phyloP scores from a whole-genome alignment of 306 rosid species.

The Sicyos baderoa region DNA sequence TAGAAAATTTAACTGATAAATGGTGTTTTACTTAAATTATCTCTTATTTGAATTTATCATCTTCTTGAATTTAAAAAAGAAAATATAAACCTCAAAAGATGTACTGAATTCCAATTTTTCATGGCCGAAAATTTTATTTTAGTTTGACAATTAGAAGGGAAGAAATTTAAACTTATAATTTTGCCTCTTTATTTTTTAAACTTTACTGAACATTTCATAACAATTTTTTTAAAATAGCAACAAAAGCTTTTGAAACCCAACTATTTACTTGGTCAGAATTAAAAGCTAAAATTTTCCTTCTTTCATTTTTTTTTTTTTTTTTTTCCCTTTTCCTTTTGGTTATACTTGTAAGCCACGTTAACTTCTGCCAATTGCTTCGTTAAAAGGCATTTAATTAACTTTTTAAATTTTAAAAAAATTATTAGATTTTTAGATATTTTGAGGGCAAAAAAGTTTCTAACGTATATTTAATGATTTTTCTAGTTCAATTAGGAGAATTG shows the following conservation, averaged over 20 bases:
- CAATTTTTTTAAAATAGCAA: not conserved
- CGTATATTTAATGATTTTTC: too few relatives aligned
- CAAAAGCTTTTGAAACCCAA: not conserved
- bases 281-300: not conserved
- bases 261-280: not conserved
- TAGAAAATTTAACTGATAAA: too few relatives aligned
- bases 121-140: too few relatives aligned
- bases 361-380: not conserved
- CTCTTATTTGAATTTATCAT: too few relatives aligned
- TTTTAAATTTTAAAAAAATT: not conserved
- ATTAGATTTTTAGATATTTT: not conserved
- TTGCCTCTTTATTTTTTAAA: not conserved
- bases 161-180: too few relatives aligned
- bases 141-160: too few relatives aligned
- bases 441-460: too few relatives aligned
- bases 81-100: not conserved
- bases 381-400: not conserved
- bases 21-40: too few relatives aligned
- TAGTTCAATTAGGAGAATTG: too few relatives aligned
- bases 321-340: not conserved
- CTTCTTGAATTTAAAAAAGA: too few relatives aligned
- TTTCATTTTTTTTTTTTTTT: not conserved
- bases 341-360: not conserved
- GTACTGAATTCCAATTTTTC: not conserved
- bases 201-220: constrained; percentile 5